Percentiles rank a stretch among this genome's conserved stretches.
These are phyloP conservation scores for Citrus mangshanensis DNA, from an alignment of 345 rosid genomes.

Conservation along the genomic window DNA sequence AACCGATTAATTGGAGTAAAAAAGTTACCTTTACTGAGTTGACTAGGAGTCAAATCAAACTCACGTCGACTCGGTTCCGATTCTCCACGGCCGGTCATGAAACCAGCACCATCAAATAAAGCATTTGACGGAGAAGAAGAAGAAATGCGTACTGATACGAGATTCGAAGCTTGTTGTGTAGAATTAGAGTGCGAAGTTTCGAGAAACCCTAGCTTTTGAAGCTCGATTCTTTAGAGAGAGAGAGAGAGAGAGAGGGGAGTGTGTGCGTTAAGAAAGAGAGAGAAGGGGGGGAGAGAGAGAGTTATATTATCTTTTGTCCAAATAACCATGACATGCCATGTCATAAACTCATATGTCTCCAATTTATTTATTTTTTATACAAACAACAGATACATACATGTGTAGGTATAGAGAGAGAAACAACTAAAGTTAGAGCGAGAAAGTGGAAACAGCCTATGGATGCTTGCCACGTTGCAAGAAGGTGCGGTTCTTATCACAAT, in stretches of 20 bases:
- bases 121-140: slow-evolving; percentile 24
- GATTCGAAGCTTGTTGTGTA: slow-evolving; percentile 37
- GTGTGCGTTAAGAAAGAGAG: slow-evolving; percentile 14
- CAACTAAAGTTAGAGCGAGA: slow-evolving; percentile 21
- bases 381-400: background rate
- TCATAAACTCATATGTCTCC: slow-evolving; percentile 32
- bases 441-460: slow-evolving; percentile 16
- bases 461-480: slow-evolving; percentile 31
- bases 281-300: slow-evolving; percentile 17
- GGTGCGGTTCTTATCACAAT: slow-evolving; percentile 69
- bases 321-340: slow-evolving; percentile 48
- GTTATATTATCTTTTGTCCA: slow-evolving; percentile 38
- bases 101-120: slow-evolving; percentile 33
- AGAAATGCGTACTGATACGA: background rate
- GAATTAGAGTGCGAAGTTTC: slow-evolving; percentile 56
- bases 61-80: slow-evolving; percentile 29
- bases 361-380: slow-evolving; percentile 16
- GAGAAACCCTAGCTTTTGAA: slow-evolving; percentile 50
- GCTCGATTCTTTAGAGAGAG: slow-evolving; percentile 47
- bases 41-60: slow-evolving; percentile 13
- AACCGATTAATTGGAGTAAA: slow-evolving; percentile 18
- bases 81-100: slow-evolving; percentile 42
- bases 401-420: slow-evolving; percentile 17
- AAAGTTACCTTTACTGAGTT: slow-evolving; percentile 22
- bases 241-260: slow-evolving; percentile 24